A percentile compares a stretch with the other conserved stretches of the same genome.
phyloP scores from a whole-genome alignment of 140 eudicot species.

The Ambrosia hybrid region DNA sequence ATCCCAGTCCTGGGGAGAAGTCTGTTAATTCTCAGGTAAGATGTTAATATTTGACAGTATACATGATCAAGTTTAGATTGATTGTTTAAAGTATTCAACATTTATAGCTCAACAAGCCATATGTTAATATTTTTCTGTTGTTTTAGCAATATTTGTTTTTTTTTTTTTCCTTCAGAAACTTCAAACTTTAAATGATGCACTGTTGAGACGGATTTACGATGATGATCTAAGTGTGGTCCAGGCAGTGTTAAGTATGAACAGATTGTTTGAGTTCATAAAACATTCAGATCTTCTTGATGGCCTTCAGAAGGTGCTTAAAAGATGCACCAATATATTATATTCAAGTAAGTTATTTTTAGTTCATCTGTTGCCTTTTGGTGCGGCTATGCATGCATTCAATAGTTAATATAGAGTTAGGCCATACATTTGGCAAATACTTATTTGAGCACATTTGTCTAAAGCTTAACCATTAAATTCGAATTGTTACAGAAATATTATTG shows the following conservation, averaged over 20 bases:
- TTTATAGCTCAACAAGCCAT: conserved; percentile 10
- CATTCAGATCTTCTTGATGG: conserved; percentile 53
- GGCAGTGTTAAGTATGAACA: conserved; percentile 57
- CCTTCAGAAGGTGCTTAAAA: conserved; percentile 56
- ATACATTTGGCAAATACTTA: neutral
- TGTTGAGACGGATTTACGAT: conserved; percentile 69
- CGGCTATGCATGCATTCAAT: too few relatives aligned
- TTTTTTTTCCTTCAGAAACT: conserved; percentile 53
- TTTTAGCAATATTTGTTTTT: conserved; percentile 8
- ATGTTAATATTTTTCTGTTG: conserved; percentile 18
- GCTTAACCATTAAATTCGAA: neutral
- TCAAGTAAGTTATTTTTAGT: conserved; percentile 46
- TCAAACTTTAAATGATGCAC: conserved; percentile 62
- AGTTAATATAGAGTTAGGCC: neutral
- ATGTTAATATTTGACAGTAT: conserved; percentile 1
- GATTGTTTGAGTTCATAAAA: conserved; percentile 51
- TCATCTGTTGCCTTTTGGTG: conserved; percentile 1
- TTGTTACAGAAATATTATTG: neutral
- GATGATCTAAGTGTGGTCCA: conserved; percentile 83
- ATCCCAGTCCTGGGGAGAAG: conserved; percentile 35
- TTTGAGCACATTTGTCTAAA: neutral
- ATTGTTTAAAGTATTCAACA: conserved; percentile 7
- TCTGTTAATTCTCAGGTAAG: conserved; percentile 60
- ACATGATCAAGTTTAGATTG: neutral
- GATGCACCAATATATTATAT: conserved; percentile 48